Conservation (phyloP, 306 rosid genomes). For the Oxytropis ochrocephala region DNA sequence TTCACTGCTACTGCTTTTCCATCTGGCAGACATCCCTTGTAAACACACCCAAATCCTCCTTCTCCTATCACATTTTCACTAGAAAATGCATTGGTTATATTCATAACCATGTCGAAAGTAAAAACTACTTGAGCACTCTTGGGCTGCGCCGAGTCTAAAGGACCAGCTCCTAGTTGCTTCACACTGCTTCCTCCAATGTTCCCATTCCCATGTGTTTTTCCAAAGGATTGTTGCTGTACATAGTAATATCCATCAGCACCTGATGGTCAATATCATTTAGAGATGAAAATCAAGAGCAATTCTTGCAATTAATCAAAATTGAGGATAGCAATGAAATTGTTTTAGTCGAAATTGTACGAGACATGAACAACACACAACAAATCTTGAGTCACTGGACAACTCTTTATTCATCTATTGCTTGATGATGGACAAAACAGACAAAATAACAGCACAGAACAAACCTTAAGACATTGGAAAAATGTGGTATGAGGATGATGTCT, state of each 20-base stretch:
- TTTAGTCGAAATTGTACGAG: neutral
- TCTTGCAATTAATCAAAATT: neutral
- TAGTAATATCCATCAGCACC: conserved; percentile 48
- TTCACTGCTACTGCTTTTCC: conserved; percentile 81
- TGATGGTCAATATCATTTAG: conserved; percentile 20
- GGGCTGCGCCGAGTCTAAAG: conserved; percentile 31
- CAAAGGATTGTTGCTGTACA: conserved; percentile 26
- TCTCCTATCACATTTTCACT: conserved; percentile 61
- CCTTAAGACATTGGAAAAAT: too few relatives aligned
- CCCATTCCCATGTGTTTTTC: conserved; percentile 36
- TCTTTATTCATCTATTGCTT: too few relatives aligned
- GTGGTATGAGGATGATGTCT: too few relatives aligned
- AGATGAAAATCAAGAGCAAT: conserved; percentile 4
- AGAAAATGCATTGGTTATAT: conserved; percentile 62
- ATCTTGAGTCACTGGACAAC: too few relatives aligned
- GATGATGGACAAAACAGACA: too few relatives aligned
- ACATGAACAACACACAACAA: too few relatives aligned
- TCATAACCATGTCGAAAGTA: conserved; percentile 62
- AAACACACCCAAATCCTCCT: conserved; percentile 91
- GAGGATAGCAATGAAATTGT: neutral
- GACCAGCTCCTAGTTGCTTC: conserved; percentile 16
- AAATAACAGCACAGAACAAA: too few relatives aligned
- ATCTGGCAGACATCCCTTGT: conserved; percentile 57
- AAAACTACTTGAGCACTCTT: conserved; percentile 39
- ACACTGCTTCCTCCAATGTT: conserved; percentile 21